phyloP scores from a whole-genome alignment of 768 basidiomycete genomes.

The Termitomyces heimii region DNA sequence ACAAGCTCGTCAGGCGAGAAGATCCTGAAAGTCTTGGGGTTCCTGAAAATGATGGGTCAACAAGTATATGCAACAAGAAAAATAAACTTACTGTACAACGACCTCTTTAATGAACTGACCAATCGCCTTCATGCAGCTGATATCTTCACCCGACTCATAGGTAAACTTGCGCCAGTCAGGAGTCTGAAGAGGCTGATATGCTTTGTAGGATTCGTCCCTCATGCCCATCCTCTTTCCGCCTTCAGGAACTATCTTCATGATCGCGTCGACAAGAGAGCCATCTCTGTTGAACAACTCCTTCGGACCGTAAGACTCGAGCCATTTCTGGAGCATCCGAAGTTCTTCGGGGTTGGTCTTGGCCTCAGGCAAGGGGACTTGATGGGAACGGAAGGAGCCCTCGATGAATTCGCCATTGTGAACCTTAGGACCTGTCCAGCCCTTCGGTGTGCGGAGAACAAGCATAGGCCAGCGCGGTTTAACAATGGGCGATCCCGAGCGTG shows the following conservation, averaged over 20 bases:
- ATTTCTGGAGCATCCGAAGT: slow-evolving; percentile 55
- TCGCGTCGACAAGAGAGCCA: slow-evolving; percentile 46
- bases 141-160: slow-evolving; percentile 47
- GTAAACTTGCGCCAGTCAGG: slow-evolving; percentile 61
- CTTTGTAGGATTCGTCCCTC: slow-evolving; percentile 60
- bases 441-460: slow-evolving; percentile 81
- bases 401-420: slow-evolving; percentile 61
- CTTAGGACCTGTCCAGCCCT: slow-evolving; percentile 73
- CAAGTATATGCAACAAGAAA: not conserved
- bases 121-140: slow-evolving; percentile 73
- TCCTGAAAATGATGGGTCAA: slow-evolving; percentile 30
- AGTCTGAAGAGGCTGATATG: slow-evolving; percentile 53
- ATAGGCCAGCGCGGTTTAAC: slow-evolving; percentile 91
- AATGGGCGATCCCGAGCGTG: slow-evolving; percentile 69
- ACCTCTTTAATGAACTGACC: slow-evolving; percentile 55
- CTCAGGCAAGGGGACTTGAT: slow-evolving; percentile 83
- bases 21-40: slow-evolving; percentile 76
- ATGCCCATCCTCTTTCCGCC: slow-evolving; percentile 62
- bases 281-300: slow-evolving; percentile 56
- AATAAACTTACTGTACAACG: slow-evolving; percentile 38
- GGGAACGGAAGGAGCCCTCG: slow-evolving; percentile 78
- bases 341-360: slow-evolving; percentile 63
- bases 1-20: slow-evolving; percentile 89
- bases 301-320: slow-evolving; percentile 72
- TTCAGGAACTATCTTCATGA: slow-evolving; percentile 56